Percentiles rank a stretch among this genome's conserved stretches.
Evolutionary conservation across 2,329 filamentous ascomycete species (phyloP).

Genomic region (Blastomyces emzantsi): DNA sequence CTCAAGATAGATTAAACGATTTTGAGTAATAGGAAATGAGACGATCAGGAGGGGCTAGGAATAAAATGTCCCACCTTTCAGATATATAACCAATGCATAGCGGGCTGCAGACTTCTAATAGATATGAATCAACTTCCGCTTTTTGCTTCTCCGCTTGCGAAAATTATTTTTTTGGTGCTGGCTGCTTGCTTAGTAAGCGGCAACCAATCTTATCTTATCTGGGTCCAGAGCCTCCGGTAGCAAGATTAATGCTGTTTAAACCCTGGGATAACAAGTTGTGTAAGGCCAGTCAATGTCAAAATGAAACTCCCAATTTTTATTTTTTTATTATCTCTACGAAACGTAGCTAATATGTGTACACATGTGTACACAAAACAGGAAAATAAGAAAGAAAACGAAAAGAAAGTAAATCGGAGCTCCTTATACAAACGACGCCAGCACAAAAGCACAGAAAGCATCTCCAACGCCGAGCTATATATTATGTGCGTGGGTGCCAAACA

Average conservation of each 20-base stretch:
- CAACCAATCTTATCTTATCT: neutral
- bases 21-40: neutral
- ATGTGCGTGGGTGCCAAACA: constrained; percentile 19
- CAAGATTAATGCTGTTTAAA: too few relatives aligned
- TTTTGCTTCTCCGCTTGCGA: neutral
- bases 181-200: neutral
- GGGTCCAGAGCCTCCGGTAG: too few relatives aligned
- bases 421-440: neutral
- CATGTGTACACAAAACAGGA: constrained; percentile 13
- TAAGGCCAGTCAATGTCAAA: neutral
- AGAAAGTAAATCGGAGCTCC: neutral
- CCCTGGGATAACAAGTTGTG: neutral
- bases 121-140: too few relatives aligned
- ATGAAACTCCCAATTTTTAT: neutral
- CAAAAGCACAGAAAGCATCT: constrained; percentile 11
- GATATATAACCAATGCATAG: neutral
- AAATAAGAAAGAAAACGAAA: neutral
- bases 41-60: neutral
- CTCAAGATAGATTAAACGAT: neutral
- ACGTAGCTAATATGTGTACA: constrained; percentile 15
- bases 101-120: neutral
- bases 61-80: neutral
- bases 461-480: constrained; percentile 22
- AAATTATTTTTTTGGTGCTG: neutral
- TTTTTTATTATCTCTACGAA: constrained; percentile 11